Evolutionary conservation across 1,284 basidiomycete genomes (phyloP).

Genomic region (Hemileia vastatrix): DNA sequence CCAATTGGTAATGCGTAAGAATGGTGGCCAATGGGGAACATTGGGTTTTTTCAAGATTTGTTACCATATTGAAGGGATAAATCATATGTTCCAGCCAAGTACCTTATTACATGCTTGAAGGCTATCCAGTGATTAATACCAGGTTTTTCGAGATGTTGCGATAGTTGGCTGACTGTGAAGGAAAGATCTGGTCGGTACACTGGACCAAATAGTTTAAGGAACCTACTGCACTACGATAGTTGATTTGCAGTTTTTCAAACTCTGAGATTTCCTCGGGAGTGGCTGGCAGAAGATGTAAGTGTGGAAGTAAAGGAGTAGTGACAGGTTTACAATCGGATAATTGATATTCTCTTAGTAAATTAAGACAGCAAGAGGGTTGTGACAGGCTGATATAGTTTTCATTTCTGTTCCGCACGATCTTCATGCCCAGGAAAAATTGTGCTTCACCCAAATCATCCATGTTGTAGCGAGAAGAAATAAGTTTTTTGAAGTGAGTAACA

Average conservation of each 20-base stretch:
- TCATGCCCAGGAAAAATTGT: background rate
- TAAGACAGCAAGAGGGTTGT: background rate
- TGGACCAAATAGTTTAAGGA: too few species aligned
- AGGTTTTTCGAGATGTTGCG: too few species aligned
- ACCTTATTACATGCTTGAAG: too few species aligned
- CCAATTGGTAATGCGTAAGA: too few species aligned
- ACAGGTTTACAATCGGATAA: background rate
- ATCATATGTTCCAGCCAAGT: too few species aligned
- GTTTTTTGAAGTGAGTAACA: background rate
- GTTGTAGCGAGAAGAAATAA: background rate
- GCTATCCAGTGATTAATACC: too few species aligned
- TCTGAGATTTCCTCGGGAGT: background rate
- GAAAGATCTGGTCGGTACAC: too few species aligned
- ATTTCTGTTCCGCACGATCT: background rate
- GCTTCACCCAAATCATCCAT: background rate
- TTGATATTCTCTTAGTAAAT: background rate
- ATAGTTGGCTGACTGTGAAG: too few species aligned
- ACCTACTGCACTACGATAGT: background rate
- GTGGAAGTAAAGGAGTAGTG: background rate
- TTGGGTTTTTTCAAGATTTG: too few species aligned
- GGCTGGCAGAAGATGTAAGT: background rate
- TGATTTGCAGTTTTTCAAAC: background rate
- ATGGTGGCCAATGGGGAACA: too few species aligned
- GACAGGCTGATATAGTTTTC: background rate
- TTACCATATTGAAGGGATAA: too few species aligned